A percentile compares a stretch with the other conserved stretches of the same genome.
Conservation (phyloP, 78 protist genomes). For the Dictyostelium firmibasis region DNA sequence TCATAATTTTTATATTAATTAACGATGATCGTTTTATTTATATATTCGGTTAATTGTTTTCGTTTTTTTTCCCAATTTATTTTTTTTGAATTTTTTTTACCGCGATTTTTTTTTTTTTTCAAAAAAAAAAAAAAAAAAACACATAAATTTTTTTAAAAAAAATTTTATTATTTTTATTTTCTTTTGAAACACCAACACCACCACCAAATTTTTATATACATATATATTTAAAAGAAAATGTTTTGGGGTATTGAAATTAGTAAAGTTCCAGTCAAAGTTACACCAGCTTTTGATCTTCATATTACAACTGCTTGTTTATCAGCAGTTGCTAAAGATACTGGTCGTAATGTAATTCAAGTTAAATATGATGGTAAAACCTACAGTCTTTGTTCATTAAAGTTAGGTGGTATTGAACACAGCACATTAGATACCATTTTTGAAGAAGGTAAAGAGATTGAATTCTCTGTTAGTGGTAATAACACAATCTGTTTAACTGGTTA, state of each 20-base stretch:
- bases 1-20: no score
- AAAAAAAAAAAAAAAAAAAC: not conserved
- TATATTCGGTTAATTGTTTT: not conserved
- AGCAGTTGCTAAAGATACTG: slow-evolving; percentile 19
- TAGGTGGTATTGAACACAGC: not conserved
- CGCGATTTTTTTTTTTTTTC: not conserved
- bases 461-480: slow-evolving; percentile 41
- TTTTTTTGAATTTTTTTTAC: not conserved
- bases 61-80: not conserved
- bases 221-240: not conserved
- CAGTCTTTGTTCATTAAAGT: slow-evolving; percentile 32
- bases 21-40: not conserved
- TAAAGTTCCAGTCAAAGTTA: not conserved
- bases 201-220: not conserved
- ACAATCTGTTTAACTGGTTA: slow-evolving; percentile 71
- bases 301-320: slow-evolving; percentile 55
- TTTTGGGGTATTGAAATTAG: slow-evolving; percentile 68
- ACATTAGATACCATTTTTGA: slow-evolving; percentile 41
- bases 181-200: not conserved
- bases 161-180: not conserved
- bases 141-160: not conserved
- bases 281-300: slow-evolving; percentile 55
- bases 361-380: slow-evolving; percentile 28
- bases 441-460: slow-evolving; percentile 46
- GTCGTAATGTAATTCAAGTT: slow-evolving; percentile 56